These are phyloP conservation scores for Sphaerulina populicola DNA, from an alignment of 2,329 filamentous ascomycete species.

Conservation along the genomic window DNA sequence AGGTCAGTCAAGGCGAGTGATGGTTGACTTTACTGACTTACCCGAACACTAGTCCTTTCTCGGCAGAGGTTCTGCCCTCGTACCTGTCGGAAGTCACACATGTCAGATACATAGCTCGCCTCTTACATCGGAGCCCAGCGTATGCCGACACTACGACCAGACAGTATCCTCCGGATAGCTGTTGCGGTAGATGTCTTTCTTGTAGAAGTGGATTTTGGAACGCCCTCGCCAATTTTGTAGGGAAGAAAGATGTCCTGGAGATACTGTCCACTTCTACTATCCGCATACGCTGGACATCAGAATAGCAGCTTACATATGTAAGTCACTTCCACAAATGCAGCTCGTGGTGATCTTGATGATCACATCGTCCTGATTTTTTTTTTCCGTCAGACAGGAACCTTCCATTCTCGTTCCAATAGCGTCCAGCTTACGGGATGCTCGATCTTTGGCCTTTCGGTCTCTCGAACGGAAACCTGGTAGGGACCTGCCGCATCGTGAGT, in stretches of 20 bases:
- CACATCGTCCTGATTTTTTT: constrained; percentile 50
- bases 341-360: constrained; percentile 59
- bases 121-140: too few relatives aligned
- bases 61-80: constrained; percentile 55
- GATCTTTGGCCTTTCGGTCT: constrained; percentile 51
- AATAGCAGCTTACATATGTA: constrained; percentile 28
- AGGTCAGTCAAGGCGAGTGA: too few relatives aligned
- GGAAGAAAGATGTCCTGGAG: too few relatives aligned
- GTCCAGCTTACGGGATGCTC: constrained; percentile 45
- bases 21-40: too few relatives aligned
- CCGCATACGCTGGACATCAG: too few relatives aligned
- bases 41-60: constrained; percentile 43
- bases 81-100: constrained; percentile 34
- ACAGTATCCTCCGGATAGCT: too few relatives aligned
- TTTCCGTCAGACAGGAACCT: not conserved
- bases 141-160: too few relatives aligned
- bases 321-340: constrained; percentile 33
- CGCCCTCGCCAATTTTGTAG: too few relatives aligned
- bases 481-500: constrained; percentile 32
- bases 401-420: not conserved
- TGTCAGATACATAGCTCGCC: too few relatives aligned
- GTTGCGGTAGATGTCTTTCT: too few relatives aligned
- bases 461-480: constrained; percentile 52
- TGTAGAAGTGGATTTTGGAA: too few relatives aligned
- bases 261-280: too few relatives aligned